These are phyloP conservation scores for Petunia hybrid DNA, from an alignment of 305 asterid species.

Conservation along the genomic window DNA sequence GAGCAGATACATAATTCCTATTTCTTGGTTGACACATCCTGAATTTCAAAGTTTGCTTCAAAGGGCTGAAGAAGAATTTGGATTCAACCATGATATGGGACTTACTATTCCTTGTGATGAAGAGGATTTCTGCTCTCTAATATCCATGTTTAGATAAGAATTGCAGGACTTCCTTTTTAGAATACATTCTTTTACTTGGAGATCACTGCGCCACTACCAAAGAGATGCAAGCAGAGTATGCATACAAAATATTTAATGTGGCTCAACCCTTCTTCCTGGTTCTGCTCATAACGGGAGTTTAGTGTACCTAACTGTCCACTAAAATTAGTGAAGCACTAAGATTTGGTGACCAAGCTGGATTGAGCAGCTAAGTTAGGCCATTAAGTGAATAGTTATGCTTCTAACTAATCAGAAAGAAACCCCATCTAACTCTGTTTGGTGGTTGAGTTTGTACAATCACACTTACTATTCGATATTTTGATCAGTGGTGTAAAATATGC, in stretches of 20 bases:
- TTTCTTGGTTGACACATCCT: conserved; percentile 53
- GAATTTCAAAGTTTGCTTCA: conserved; percentile 63
- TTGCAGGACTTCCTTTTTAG: not conserved
- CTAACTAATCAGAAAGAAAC: not conserved
- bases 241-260: not conserved
- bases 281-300: not conserved
- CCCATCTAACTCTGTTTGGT: not conserved
- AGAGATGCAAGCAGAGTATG: not conserved
- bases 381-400: not conserved
- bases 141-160: conserved; percentile 46
- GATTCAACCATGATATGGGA: conserved; percentile 70
- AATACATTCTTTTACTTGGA: too few species aligned
- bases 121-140: conserved; percentile 58
- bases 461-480: not conserved
- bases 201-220: not conserved
- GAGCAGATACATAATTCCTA: conserved; percentile 59
- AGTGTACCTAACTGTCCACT: not conserved
- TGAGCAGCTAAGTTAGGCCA: conserved; percentile 16
- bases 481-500: conserved; percentile 16
- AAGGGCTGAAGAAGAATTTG: conserved; percentile 77
- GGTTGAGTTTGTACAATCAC: not conserved
- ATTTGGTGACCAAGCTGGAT: not conserved
- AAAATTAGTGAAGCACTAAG: not conserved
- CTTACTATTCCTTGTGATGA: conserved; percentile 80
- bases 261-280: not conserved